These are phyloP conservation scores for Hypoxylon fragiforme DNA, from an alignment of 495 filamentous ascomycete genomes.

Conservation along the genomic window DNA sequence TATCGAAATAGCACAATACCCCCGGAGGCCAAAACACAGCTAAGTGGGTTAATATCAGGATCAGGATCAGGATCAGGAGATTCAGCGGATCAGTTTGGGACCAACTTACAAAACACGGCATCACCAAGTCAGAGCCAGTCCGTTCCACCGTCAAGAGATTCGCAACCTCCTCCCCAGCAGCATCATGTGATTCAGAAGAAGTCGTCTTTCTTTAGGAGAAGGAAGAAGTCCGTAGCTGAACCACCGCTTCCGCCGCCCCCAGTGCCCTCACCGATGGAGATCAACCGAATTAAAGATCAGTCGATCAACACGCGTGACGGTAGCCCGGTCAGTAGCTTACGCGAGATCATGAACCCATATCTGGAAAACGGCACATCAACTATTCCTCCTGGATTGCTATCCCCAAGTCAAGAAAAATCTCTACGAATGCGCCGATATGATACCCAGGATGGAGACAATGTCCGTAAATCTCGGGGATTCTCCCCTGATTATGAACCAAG, in stretches of 20 bases:
- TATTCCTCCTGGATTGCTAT: constrained; percentile 8
- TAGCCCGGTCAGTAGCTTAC: constrained; percentile 87
- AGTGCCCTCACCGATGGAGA: constrained; percentile 35
- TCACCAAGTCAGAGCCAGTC: constrained; percentile 47
- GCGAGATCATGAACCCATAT: constrained; percentile 89
- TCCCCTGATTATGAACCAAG: constrained; percentile 68
- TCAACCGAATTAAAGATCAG: constrained; percentile 36
- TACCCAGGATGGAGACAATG: constrained; percentile 32
- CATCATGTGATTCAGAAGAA: constrained; percentile 76
- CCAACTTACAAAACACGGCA: constrained; percentile 25
- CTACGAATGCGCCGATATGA: constrained; percentile 26
- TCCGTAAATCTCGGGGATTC: constrained; percentile 52
- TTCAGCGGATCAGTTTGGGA: constrained; percentile 9
- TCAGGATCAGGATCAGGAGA: constrained; percentile 32
- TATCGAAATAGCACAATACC: constrained; percentile 48
- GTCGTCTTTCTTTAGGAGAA: constrained; percentile 87
- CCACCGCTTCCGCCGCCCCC: constrained; percentile 46
- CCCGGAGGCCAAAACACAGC: constrained; percentile 30
- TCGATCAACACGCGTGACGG: constrained; percentile 36
- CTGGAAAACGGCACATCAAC: constrained; percentile 45
- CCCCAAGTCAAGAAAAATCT: constrained; percentile 23
- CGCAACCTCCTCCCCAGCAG: constrained; percentile 38
- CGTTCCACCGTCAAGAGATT: constrained; percentile 52
- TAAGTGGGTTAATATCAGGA: constrained; percentile 35
- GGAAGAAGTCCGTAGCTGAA: constrained; percentile 80